Percentiles rank a stretch among this genome's conserved stretches.
Conservation (phyloP, 441 rosid genomes). For the Syzygium malaccense region DNA sequence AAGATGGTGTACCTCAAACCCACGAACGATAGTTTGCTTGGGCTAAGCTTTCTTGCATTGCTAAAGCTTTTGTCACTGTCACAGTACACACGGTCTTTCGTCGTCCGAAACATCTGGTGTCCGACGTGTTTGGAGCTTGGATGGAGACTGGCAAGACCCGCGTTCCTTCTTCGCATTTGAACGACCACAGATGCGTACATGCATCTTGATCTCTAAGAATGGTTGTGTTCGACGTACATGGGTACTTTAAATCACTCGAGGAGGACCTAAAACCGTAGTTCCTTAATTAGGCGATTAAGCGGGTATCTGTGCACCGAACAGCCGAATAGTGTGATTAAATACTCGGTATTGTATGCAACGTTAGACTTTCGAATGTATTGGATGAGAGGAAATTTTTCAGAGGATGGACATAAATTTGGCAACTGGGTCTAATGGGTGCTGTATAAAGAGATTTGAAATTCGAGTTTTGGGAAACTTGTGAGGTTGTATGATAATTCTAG, state of each 20-base stretch:
- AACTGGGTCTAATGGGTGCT: background rate
- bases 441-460: background rate
- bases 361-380: background rate
- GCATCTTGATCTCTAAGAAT: background rate
- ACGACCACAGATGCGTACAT: background rate
- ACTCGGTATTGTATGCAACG: background rate
- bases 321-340: background rate
- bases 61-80: background rate
- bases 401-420: background rate
- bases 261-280: background rate
- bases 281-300: background rate
- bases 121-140: background rate
- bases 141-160: background rate
- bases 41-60: background rate
- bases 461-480: background rate
- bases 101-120: background rate
- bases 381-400: background rate
- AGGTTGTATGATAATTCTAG: background rate
- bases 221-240: background rate
- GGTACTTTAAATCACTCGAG: background rate
- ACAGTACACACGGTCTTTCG: background rate
- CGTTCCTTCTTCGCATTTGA: background rate
- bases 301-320: background rate
- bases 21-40: background rate
- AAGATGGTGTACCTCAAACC: rapidly evolving